phyloP scores from a whole-genome alignment of 345 rosid genomes.

The Syzygium grande region DNA sequence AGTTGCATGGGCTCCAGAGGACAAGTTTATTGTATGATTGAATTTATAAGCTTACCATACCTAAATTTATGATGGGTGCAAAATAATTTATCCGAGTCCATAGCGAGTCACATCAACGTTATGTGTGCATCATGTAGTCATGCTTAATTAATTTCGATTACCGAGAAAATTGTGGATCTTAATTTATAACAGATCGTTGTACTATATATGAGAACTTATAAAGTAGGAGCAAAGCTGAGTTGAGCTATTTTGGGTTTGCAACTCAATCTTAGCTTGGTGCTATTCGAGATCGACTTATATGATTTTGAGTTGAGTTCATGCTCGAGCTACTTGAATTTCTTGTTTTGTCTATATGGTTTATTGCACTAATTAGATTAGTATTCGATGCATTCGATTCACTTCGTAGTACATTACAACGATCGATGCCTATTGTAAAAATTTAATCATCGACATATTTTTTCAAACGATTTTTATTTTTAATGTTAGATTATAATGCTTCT shows the following conservation, averaged over 20 bases:
- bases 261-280: neutral
- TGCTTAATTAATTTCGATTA: neutral
- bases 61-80: neutral
- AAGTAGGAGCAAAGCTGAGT: neutral
- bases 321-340: neutral
- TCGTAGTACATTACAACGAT: neutral
- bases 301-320: neutral
- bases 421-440: neutral
- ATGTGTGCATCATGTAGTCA: neutral
- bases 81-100: neutral
- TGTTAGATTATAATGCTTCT: neutral
- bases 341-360: neutral
- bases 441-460: neutral
- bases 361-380: neutral
- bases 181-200: neutral
- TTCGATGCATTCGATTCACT: neutral
- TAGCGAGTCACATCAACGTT: neutral
- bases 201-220: neutral
- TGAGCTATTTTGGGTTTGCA: neutral
- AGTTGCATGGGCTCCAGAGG: neutral
- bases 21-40: neutral
- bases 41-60: neutral
- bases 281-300: neutral
- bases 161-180: neutral
- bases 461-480: neutral